phyloP scores from a whole-genome alignment of 257 asterid genomes.

The Galeopsis tetrahit region DNA sequence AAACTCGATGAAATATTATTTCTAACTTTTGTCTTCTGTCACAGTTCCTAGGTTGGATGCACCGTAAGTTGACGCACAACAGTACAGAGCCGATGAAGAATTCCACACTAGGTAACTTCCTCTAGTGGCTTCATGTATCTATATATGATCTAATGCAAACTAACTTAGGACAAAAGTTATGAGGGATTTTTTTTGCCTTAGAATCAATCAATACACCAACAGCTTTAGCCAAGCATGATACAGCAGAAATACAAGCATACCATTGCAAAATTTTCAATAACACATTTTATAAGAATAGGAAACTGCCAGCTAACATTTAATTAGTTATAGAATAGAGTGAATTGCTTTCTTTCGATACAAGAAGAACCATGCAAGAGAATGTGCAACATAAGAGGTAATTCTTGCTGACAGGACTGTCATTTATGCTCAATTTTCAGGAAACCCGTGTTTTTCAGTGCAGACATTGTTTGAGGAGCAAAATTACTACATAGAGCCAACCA shows the following conservation, averaged over 20 bases:
- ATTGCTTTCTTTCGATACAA: conserved; percentile 22
- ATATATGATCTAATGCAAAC: conserved; percentile 10
- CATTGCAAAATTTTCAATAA: not conserved
- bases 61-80: conserved; percentile 61
- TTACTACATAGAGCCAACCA: conserved; percentile 46
- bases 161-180: conserved; percentile 11
- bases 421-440: conserved; percentile 53
- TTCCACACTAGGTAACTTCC: conserved; percentile 57
- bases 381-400: conserved; percentile 3
- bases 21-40: conserved; percentile 44
- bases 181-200: conserved; percentile 11
- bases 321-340: conserved; percentile 10
- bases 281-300: not conserved
- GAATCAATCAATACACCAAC: conserved; percentile 5
- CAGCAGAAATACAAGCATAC: too few relatives aligned
- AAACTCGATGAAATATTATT: conserved; percentile 19
- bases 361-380: conserved; percentile 29
- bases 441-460: conserved; percentile 45
- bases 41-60: conserved; percentile 95
- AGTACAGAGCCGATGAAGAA: conserved; percentile 49
- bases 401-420: conserved; percentile 34
- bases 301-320: conserved; percentile 8
- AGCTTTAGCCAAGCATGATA: not conserved
- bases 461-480: conserved; percentile 48
- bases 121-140: conserved; percentile 23